phyloP scores from a whole-genome alignment of 2,329 filamentous ascomycete genomes.

The Aspergillus quadrilineatus region DNA sequence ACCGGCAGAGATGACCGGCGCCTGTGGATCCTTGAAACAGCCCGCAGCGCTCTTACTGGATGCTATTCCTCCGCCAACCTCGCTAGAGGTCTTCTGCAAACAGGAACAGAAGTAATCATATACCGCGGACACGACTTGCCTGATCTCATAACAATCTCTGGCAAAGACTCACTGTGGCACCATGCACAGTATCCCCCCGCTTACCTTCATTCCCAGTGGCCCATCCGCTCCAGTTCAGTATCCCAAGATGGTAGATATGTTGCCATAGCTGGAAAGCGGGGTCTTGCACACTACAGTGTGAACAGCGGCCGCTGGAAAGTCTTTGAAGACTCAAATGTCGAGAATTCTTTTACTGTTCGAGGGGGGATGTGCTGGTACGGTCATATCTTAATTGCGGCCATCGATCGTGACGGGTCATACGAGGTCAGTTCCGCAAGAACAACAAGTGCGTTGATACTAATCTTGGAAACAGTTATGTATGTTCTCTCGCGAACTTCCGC shows the following conservation, averaged over 20 bases:
- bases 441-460: conserved; percentile 1
- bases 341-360: conserved; percentile 87
- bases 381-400: conserved; percentile 86
- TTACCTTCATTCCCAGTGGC: conserved; percentile 92
- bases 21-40: conserved; percentile 87
- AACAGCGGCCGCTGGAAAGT: conserved; percentile 95
- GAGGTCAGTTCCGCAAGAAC: conserved; percentile 51
- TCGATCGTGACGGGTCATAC: conserved; percentile 80
- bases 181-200: conserved; percentile 78
- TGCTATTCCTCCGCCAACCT: conserved; percentile 92
- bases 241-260: conserved; percentile 92
- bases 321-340: conserved; percentile 75
- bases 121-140: conserved; percentile 92
- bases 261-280: conserved; percentile 89
- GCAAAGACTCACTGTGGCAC: conserved; percentile 93
- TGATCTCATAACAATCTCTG: conserved; percentile 86
- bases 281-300: conserved; percentile 92
- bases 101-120: conserved; percentile 81
- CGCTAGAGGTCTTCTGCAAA: conserved; percentile 83
- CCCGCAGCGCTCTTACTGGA: conserved; percentile 85
- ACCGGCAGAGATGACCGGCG: conserved; percentile 69
- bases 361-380: conserved; percentile 99
- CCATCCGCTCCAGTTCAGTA: conserved; percentile 80
- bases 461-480: conserved; percentile 64
- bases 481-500: conserved; percentile 79